Evolutionary conservation across 2,329 filamentous ascomycete species (phyloP).

Genomic region (Phialophora verrucosa): DNA sequence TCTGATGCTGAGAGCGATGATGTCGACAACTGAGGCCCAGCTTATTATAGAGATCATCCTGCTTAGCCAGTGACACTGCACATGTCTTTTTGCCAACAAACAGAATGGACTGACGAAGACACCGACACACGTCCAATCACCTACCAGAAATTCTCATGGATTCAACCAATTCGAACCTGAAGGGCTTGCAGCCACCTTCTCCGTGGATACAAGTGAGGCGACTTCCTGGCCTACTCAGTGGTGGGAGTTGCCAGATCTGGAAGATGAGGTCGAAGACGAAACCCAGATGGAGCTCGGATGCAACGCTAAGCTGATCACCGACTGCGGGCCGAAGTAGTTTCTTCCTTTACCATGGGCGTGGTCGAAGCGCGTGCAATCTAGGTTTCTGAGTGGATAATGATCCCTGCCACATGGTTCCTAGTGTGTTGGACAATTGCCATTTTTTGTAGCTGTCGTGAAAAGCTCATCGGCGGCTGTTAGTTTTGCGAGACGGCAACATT

Average conservation of each 20-base stretch:
- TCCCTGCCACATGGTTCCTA: not conserved
- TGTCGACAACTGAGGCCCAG: not conserved
- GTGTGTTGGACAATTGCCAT: slow-evolving; percentile 5
- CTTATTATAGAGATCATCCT: slow-evolving; percentile 3
- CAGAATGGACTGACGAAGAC: not conserved
- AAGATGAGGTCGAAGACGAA: slow-evolving; percentile 21
- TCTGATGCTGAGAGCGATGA: not conserved
- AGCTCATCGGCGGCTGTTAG: not conserved
- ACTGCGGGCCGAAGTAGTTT: slow-evolving; percentile 22
- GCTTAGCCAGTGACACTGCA: not conserved
- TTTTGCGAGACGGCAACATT: not conserved
- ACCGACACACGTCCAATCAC: slow-evolving; percentile 2
- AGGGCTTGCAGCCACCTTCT: not conserved
- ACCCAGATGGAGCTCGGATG: slow-evolving; percentile 16
- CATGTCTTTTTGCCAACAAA: not conserved
- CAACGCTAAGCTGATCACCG: slow-evolving; percentile 28
- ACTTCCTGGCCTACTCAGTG: slow-evolving; percentile 5
- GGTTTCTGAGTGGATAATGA: slow-evolving; percentile 4
- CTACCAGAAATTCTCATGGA: not conserved
- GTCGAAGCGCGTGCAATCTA: not conserved
- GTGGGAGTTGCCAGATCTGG: slow-evolving; percentile 31
- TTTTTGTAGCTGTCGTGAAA: not conserved
- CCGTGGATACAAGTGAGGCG: slow-evolving; percentile 4
- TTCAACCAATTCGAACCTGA: slow-evolving; percentile 5
- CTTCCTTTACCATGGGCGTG: slow-evolving; percentile 11